These are phyloP conservation scores for Borealophlyctis nickersoniae DNA, from an alignment of 192 early-diverging fungal species.

Conservation along the genomic window DNA sequence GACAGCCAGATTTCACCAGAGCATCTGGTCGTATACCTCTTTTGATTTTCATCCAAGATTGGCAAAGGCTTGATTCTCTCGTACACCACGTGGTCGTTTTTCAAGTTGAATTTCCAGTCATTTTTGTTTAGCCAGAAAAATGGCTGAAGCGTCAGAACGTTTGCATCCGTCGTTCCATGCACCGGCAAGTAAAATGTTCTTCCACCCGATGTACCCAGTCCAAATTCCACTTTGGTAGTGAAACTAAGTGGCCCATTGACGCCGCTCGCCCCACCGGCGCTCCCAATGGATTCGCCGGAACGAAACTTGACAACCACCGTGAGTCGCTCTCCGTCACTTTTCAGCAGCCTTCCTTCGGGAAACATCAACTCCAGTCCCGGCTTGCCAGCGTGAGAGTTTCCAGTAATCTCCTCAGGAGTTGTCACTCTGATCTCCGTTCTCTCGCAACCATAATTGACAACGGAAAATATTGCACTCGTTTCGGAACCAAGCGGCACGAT, in stretches of 20 bases:
- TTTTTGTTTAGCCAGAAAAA: constrained; percentile 23
- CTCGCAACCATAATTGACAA: constrained; percentile 55
- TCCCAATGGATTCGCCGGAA: neutral
- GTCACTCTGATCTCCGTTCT: constrained; percentile 39
- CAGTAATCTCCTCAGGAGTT: constrained; percentile 19
- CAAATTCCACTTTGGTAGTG: neutral
- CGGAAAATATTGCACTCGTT: constrained; percentile 33
- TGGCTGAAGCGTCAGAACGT: constrained; percentile 30
- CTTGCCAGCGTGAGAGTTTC: neutral
- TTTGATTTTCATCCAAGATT: constrained; percentile 23
- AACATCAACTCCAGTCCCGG: constrained; percentile 37
- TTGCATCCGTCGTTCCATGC: constrained; percentile 42
- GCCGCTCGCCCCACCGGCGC: constrained; percentile 9
- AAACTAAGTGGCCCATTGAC: neutral
- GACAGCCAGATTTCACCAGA: neutral
- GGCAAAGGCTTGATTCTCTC: constrained; percentile 14
- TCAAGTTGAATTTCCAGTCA: constrained; percentile 4
- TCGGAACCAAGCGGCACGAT: constrained; percentile 35
- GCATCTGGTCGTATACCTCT: constrained; percentile 11
- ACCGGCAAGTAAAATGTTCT: constrained; percentile 44
- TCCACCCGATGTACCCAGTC: no score
- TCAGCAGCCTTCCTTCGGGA: constrained; percentile 51
- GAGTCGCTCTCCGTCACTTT: constrained; percentile 47
- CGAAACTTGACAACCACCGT: constrained; percentile 39
- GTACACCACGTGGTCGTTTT: constrained; percentile 19